Conservation (phyloP, 2,329 filamentous ascomycete genomes). For the Monilinia vaccinii-corymbosi region DNA sequence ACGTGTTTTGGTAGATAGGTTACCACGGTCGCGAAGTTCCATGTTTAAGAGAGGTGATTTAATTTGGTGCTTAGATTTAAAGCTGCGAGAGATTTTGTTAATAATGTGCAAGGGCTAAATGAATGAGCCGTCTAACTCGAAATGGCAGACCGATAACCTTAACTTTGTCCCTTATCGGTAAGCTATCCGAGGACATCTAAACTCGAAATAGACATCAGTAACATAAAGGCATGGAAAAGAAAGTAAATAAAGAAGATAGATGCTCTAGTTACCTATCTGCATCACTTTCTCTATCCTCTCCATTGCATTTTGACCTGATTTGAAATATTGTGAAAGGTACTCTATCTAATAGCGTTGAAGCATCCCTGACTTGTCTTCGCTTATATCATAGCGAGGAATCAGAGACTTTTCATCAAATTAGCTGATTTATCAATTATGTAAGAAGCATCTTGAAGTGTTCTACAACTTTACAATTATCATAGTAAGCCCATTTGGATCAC, state of each 20-base stretch:
- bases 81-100: constrained; percentile 1
- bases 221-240: not conserved
- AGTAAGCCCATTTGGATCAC: not conserved
- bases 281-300: no score
- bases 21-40: constrained; percentile 5
- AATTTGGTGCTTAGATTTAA: not conserved
- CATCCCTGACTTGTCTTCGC: not conserved
- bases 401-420: not conserved
- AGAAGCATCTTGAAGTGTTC: not conserved
- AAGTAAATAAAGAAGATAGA: not conserved
- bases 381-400: not conserved
- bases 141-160: not conserved
- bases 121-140: not conserved
- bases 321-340: not conserved
- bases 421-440: not conserved
- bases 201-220: not conserved
- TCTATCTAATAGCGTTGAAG: not conserved
- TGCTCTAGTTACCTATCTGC: not conserved
- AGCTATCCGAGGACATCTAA: no score
- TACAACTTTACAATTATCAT: not conserved
- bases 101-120: constrained; percentile 1
- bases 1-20: not conserved
- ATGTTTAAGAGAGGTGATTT: not conserved
- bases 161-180: not conserved
- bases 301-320: not conserved